Conservation (phyloP, 2,329 filamentous ascomycete species). For the Pseudogymnoascus sp. region DNA sequence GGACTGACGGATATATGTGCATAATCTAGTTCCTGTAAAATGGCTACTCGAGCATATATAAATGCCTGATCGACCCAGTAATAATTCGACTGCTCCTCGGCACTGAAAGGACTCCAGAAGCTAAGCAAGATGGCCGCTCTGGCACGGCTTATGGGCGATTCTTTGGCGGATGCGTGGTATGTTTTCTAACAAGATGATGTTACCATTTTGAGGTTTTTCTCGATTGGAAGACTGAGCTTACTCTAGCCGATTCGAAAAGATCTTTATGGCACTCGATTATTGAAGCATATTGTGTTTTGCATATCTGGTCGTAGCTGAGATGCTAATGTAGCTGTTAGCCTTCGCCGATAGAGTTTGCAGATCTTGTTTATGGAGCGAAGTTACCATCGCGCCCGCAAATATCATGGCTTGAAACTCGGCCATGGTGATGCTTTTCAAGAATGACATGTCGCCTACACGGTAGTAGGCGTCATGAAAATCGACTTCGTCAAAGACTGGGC, state of each 20-base stretch:
- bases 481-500: conserved; percentile 9
- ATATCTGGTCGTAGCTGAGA: conserved; percentile 8
- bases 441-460: background rate
- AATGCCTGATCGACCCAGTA: conserved; percentile 10
- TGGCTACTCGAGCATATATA: background rate
- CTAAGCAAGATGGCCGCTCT: conserved; percentile 9
- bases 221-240: background rate
- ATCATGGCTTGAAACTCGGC: conserved; percentile 7
- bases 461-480: conserved; percentile 6
- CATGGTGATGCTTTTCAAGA: conserved; percentile 6
- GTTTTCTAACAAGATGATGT: background rate
- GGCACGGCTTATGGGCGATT: conserved; percentile 5
- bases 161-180: conserved; percentile 4
- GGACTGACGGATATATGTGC: background rate
- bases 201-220: background rate
- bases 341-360: background rate
- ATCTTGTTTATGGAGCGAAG: too few relatives aligned
- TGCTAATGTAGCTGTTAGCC: background rate
- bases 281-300: conserved; percentile 7
- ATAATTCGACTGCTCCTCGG: conserved; percentile 8
- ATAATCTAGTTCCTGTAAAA: conserved; percentile 2
- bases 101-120: conserved; percentile 9
- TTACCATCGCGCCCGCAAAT: conserved; percentile 9
- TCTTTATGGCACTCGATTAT: conserved; percentile 4
- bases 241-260: conserved; percentile 7